A percentile compares a stretch with the other conserved stretches of the same genome.
Conservation (phyloP, 2,329 filamentous ascomycete genomes). For the Colletotrichum tofieldiae region DNA sequence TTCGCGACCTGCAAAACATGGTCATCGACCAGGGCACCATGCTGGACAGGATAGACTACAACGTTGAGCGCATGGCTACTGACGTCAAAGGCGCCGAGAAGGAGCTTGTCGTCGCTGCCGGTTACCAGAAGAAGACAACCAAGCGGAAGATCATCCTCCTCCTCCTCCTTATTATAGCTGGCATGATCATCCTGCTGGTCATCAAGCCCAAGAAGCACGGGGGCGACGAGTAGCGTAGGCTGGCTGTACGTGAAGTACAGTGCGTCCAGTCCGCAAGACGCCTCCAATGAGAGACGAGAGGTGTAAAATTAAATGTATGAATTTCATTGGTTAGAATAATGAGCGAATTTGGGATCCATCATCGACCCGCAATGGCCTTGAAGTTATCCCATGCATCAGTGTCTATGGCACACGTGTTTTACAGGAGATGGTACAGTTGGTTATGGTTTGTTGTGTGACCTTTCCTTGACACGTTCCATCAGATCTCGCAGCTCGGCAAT, state of each 20-base stretch:
- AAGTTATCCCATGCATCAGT: neutral
- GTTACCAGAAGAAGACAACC: slow-evolving; percentile 89
- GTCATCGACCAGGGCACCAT: slow-evolving; percentile 93
- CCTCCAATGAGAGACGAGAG: slow-evolving; percentile 25
- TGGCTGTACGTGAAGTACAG: slow-evolving; percentile 9
- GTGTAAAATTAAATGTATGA: slow-evolving; percentile 47
- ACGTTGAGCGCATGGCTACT: slow-evolving; percentile 94
- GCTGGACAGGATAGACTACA: slow-evolving; percentile 97
- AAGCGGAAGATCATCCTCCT: slow-evolving; percentile 95
- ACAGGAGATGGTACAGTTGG: neutral
- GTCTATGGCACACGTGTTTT: neutral
- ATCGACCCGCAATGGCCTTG: neutral
- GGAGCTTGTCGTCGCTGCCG: slow-evolving; percentile 89
- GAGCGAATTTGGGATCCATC: slow-evolving; percentile 28
- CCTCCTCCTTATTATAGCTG: slow-evolving; percentile 86
- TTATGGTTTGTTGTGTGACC: neutral
- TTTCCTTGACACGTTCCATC: neutral
- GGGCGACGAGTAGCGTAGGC: slow-evolving; percentile 46
- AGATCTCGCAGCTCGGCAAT: slow-evolving; percentile 3
- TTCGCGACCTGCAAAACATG: slow-evolving; percentile 96
- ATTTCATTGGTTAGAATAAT: slow-evolving; percentile 42
- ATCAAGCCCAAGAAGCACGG: slow-evolving; percentile 79
- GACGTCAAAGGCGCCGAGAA: slow-evolving; percentile 95
- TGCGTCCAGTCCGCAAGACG: neutral
- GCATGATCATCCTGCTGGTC: slow-evolving; percentile 86